A percentile compares a stretch with the other conserved stretches of the same genome.
Conservation (phyloP, 2,329 filamentous ascomycete genomes). For the Penicillium fuscoglaucum region DNA sequence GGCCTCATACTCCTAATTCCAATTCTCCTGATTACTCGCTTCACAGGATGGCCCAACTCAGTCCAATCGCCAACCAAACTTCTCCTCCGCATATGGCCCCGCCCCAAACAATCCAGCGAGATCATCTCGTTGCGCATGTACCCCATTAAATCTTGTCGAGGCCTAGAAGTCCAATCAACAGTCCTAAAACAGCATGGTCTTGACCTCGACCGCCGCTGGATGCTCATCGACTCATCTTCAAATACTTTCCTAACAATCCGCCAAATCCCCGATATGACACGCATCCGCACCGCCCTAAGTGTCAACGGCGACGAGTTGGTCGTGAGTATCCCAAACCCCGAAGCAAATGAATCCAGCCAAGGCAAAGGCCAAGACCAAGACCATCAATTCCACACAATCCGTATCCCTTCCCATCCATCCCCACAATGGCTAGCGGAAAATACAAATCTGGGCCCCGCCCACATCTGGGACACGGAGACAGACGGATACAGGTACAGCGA, state of each 20-base stretch:
- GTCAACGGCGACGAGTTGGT: constrained; percentile 48
- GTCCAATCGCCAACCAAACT: constrained; percentile 18
- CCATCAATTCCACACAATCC: constrained; percentile 35
- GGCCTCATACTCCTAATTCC: neutral
- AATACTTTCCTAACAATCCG: constrained; percentile 64
- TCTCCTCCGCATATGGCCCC: constrained; percentile 17
- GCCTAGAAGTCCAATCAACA: constrained; percentile 55
- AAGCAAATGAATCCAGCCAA: constrained; percentile 28
- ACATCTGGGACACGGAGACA: constrained; percentile 61
- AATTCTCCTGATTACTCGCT: neutral
- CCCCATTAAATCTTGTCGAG: constrained; percentile 67
- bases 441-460: constrained; percentile 51
- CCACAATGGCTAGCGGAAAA: constrained; percentile 55
- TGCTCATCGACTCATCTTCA: constrained; percentile 59
- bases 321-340: constrained; percentile 44
- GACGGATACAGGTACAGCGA: constrained; percentile 57
- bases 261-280: constrained; percentile 61
- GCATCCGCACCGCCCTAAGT: constrained; percentile 58
- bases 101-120: constrained; percentile 28
- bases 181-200: constrained; percentile 58
- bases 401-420: constrained; percentile 57
- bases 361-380: neutral
- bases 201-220: constrained; percentile 65
- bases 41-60: constrained; percentile 6
- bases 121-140: constrained; percentile 55